Conservation (phyloP, 495 filamentous ascomycete genomes). For the Penicillium odoratum region DNA sequence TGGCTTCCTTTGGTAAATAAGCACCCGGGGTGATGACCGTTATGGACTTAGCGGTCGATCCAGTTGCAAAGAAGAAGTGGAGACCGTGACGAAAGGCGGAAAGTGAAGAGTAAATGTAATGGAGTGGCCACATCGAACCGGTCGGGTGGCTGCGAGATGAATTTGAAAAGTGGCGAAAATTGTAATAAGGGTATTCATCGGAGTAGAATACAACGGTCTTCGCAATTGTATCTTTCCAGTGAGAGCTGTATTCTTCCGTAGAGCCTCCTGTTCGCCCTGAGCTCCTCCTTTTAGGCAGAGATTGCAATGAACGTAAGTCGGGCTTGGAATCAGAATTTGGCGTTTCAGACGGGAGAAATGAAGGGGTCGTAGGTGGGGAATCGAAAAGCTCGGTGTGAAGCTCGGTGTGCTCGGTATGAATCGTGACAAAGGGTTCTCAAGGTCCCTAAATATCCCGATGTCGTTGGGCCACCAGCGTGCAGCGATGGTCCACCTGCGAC, state of each 20-base stretch:
- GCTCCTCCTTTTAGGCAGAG: not conserved
- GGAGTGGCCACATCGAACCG: conserved; percentile 23
- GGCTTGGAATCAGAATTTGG: not conserved
- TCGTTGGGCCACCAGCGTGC: conserved; percentile 9
- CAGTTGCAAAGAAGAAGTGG: conserved; percentile 15
- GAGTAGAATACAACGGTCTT: conserved; percentile 1
- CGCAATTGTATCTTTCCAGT: not conserved
- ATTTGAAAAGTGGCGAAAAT: conserved; percentile 20
- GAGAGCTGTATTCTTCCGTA: too few relatives aligned
- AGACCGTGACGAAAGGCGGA: not conserved
- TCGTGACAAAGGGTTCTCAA: conserved; percentile 4
- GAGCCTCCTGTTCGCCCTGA: not conserved
- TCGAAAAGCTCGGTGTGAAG: conserved; percentile 1
- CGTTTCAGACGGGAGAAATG: not conserved
- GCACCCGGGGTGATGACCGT: conserved; percentile 14
- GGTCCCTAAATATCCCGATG: not conserved
- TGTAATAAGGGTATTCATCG: conserved; percentile 5
- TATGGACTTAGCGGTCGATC: conserved; percentile 10
- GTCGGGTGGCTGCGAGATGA: conserved; percentile 23
- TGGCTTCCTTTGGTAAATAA: conserved; percentile 22
- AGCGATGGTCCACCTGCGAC: conserved; percentile 8
- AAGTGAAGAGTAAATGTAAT: not conserved
- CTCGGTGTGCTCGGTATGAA: not conserved
- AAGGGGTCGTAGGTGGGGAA: conserved; percentile 1
- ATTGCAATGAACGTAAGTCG: not conserved